Base-by-base conservation (phyloP, 345 rosid species). In the Populus euphratica region DNA sequence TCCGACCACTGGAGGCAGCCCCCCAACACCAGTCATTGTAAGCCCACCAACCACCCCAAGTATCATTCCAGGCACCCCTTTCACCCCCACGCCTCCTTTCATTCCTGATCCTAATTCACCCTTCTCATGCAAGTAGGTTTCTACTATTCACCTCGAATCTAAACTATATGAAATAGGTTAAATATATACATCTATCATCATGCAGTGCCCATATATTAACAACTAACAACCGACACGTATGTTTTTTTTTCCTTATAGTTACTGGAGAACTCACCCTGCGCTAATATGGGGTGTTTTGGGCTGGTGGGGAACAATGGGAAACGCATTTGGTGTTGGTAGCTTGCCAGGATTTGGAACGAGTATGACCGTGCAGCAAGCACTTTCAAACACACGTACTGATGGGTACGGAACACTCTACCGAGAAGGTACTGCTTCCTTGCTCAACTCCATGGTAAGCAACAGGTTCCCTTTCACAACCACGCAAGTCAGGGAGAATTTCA, bases 351-450 rank as follows among this genome's bases (percentile, higher is more conserved):
- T 89, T 41, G 93, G 92, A 16, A 27, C 94, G 33, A 89, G 80
- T 69, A 85, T 83, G 87, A 92, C 84, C 91, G 74, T 96, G 56
- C 90, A 84, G n/a, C 90, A 96, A 77, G 97, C 98, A 18, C 96
- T 96, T 72, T 88, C 98, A 56, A 92, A 93, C 85, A 82, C 86
- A 5, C 89, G 91, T 3, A 75, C 73, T 1, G 97, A 94, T 78
- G 88, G 94, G 29, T 75, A 87, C 41, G 98, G 98, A 0, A 73
- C 82, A 5, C 98, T 94, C 70, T 94, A 88, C 85, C 82, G 99
- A 67, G 96, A 96, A 92, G 99, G 97, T 18, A 90, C 97, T 59
- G 99, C 99, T 16, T 83, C 99, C 33, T 86, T 91, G 79, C 88
- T 96, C 76, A 93, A 96, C 86, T 96, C 99, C 77, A 77, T 96